A percentile compares a stretch with the other conserved stretches of the same genome.
These are phyloP conservation scores for Ceratobasidium sp. DNA, from an alignment of 1,284 basidiomycete species.

Conservation along the genomic window DNA sequence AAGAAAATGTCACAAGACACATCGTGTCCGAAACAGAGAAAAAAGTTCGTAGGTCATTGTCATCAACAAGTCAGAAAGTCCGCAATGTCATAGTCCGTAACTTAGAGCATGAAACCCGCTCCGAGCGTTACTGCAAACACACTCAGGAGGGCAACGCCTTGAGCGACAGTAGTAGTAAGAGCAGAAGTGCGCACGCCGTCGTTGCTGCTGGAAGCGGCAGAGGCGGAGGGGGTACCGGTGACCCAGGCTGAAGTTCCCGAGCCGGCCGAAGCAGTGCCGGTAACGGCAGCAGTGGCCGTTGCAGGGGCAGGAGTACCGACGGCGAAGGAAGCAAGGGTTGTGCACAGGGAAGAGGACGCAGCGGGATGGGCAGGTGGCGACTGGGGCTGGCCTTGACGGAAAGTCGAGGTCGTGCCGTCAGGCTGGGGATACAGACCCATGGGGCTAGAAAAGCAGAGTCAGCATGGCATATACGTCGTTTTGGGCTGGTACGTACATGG, in stretches of 20 bases:
- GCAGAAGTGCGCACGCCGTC: neutral
- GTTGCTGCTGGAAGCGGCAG: conserved; percentile 6
- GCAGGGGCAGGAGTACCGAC: conserved; percentile 18
- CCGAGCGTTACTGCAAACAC: conserved; percentile 1
- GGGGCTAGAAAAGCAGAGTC: neutral
- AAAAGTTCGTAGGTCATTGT: neutral
- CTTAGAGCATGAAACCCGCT: conserved; percentile 10
- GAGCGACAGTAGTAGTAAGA: neutral
- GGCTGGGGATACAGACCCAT: conserved; percentile 45
- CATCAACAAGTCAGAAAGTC: neutral
- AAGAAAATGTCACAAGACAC: too few relatives aligned
- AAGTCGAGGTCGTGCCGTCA: conserved; percentile 45
- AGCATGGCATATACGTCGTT: neutral
- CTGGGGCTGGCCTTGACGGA: conserved; percentile 47
- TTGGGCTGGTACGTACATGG: conserved; percentile 10
- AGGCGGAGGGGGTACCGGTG: conserved; percentile 9
- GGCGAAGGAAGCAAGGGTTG: conserved; percentile 28
- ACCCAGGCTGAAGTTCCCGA: neutral
- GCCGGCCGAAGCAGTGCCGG: neutral
- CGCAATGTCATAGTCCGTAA: neutral
- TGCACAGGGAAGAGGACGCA: conserved; percentile 34
- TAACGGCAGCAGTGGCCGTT: neutral
- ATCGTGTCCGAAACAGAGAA: too few relatives aligned
- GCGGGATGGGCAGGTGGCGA: conserved; percentile 46
- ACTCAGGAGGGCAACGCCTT: neutral